phyloP scores from a whole-genome alignment of 805 yeast species.

The Nakazawaea sp. region DNA sequence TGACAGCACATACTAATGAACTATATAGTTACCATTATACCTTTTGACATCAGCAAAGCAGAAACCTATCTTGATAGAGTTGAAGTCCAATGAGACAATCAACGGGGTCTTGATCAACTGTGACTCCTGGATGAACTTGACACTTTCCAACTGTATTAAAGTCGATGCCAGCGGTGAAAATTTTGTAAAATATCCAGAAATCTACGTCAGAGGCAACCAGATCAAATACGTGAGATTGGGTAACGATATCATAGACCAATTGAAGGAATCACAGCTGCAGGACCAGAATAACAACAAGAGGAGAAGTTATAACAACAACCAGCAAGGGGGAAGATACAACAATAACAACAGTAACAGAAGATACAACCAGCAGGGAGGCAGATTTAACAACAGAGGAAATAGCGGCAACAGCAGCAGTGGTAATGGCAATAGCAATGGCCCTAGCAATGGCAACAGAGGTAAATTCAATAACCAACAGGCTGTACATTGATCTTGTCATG shows the following conservation, averaged over 20 bases:
- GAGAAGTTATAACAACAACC: slow-evolving; percentile 14
- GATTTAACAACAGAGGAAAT: slow-evolving; percentile 20
- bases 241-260: slow-evolving; percentile 68
- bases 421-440: slow-evolving; percentile 1
- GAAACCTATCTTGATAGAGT: slow-evolving; percentile 79
- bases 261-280: slow-evolving; percentile 56
- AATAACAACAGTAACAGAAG: slow-evolving; percentile 17
- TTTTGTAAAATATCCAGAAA: slow-evolving; percentile 59
- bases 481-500: too few relatives aligned
- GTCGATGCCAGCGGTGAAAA: slow-evolving; percentile 54
- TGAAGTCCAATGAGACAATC: slow-evolving; percentile 85
- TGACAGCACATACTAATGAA: too few relatives aligned
- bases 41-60: slow-evolving; percentile 87
- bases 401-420: slow-evolving; percentile 10
- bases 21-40: slow-evolving; percentile 77
- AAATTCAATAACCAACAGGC: slow-evolving; percentile 2
- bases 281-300: slow-evolving; percentile 34
- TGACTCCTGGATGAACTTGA: slow-evolving; percentile 94
- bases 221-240: slow-evolving; percentile 74
- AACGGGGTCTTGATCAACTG: slow-evolving; percentile 81
- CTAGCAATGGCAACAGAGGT: neutral
- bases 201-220: slow-evolving; percentile 80
- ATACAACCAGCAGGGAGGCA: slow-evolving; percentile 14
- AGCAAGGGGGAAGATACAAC: slow-evolving; percentile 5
- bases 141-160: slow-evolving; percentile 69